Conservation (phyloP, 2,329 filamentous ascomycete species). For the Pestalotiopsis fici region DNA sequence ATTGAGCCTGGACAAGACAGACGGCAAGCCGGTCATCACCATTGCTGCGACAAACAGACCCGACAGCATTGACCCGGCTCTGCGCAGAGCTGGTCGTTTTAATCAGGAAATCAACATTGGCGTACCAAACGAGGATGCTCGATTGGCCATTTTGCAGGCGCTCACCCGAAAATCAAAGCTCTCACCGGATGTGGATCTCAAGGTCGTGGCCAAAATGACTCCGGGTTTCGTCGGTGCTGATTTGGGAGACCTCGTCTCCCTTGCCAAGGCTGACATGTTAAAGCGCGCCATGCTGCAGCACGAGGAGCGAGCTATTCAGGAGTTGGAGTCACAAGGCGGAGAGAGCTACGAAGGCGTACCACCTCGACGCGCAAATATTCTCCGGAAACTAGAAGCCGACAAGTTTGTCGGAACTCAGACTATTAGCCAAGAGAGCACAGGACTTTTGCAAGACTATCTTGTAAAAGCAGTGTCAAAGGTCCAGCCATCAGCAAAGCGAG, state of each 20-base stretch:
- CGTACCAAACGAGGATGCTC: conserved; percentile 77
- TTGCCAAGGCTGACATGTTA: conserved; percentile 41
- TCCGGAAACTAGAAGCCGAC: conserved; percentile 22
- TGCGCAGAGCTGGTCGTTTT: conserved; percentile 75
- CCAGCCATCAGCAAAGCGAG: conserved; percentile 80
- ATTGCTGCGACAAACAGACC: conserved; percentile 89
- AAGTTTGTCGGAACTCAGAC: conserved; percentile 19
- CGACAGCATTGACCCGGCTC: conserved; percentile 79
- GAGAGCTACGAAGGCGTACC: conserved; percentile 23
- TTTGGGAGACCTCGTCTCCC: conserved; percentile 63
- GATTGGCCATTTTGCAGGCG: conserved; percentile 76
- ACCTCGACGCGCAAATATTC: conserved; percentile 10
- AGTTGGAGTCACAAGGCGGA: background rate
- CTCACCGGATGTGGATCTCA: conserved; percentile 71
- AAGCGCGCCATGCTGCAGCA: conserved; percentile 28
- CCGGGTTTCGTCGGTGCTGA: conserved; percentile 94
- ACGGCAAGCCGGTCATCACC: conserved; percentile 77
- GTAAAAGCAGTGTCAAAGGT: conserved; percentile 72
- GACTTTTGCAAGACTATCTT: conserved; percentile 63
- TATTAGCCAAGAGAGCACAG: conserved; percentile 21
- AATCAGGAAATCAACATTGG: conserved; percentile 84
- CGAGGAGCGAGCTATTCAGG: background rate
- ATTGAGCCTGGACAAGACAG: conserved; percentile 69
- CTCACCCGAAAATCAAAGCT: conserved; percentile 68
- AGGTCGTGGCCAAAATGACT: conserved; percentile 75